phyloP scores from a whole-genome alignment of 352 stramenopile species.

The Pythium aphanidermatum region DNA sequence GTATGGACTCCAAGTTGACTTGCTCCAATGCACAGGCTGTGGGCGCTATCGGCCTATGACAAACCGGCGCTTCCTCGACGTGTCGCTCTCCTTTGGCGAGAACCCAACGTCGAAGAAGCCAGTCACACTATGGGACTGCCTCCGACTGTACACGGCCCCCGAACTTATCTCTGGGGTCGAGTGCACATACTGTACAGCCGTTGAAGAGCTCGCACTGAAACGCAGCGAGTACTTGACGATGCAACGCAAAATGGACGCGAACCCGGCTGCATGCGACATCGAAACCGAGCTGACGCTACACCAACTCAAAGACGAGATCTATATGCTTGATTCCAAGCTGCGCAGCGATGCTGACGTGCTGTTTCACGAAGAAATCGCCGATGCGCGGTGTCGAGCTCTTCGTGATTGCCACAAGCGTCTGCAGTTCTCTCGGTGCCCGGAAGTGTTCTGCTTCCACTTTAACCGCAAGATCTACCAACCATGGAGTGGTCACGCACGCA shows the following conservation, averaged over 20 bases:
- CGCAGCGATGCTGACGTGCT: constrained; percentile 13
- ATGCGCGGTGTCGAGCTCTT: constrained; percentile 28
- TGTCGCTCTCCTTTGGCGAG: constrained; percentile 64
- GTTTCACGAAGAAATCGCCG: constrained; percentile 17
- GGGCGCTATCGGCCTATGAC: constrained; percentile 56
- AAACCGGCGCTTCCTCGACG: constrained; percentile 71
- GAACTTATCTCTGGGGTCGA: constrained; percentile 73
- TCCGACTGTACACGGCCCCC: constrained; percentile 56
- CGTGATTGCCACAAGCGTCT: constrained; percentile 56
- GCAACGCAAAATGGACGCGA: constrained; percentile 21
- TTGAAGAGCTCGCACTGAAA: constrained; percentile 39
- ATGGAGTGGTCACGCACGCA: constrained; percentile 53
- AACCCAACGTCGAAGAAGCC: constrained; percentile 22
- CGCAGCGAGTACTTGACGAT: constrained; percentile 10
- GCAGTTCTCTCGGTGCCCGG: constrained; percentile 72
- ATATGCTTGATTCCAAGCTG: constrained; percentile 44
- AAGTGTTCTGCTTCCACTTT: constrained; percentile 86
- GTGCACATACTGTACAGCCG: constrained; percentile 65
- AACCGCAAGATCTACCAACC: constrained; percentile 82
- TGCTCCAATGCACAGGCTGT: constrained; percentile 71
- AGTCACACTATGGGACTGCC: constrained; percentile 41
- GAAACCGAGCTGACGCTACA: constrained; percentile 49
- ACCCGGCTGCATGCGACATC: constrained; percentile 19
- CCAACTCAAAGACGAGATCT: constrained; percentile 60
- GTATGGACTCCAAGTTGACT: constrained; percentile 70